These are phyloP conservation scores for Calendula officinalis DNA, from an alignment of 129 eudicot genomes.

Conservation along the genomic window DNA sequence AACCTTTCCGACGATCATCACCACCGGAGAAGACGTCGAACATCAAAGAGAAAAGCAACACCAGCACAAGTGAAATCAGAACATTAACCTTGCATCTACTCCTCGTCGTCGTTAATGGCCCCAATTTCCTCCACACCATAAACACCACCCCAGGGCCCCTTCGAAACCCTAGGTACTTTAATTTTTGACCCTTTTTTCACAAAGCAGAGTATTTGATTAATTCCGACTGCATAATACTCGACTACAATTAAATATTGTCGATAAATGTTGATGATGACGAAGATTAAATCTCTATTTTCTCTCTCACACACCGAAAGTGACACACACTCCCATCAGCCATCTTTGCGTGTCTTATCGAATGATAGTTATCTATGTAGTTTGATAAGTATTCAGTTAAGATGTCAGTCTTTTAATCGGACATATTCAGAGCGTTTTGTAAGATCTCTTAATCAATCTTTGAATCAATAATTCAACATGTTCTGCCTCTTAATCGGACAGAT, in stretches of 20 bases:
- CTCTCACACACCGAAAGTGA: conserved; percentile 25
- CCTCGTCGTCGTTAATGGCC: conserved; percentile 26
- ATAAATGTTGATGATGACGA: conserved; percentile 13
- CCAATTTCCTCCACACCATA: conserved; percentile 41
- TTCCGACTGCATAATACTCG: conserved; percentile 13
- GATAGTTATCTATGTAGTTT: too few species aligned
- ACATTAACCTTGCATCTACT: conserved; percentile 23
- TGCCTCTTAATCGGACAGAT: too few species aligned
- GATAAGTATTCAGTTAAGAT: too few species aligned
- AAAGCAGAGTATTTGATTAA: conserved; percentile 5
- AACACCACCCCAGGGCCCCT: conserved; percentile 10
- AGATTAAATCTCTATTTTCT: conserved; percentile 13
- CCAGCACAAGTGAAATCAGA: conserved; percentile 22
- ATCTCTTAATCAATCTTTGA: too few species aligned
- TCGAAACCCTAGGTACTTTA: conserved; percentile 5
- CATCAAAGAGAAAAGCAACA: conserved; percentile 31
- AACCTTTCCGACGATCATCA: conserved; percentile 47
- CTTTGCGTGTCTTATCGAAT: conserved; percentile 28
- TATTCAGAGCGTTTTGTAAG: too few species aligned
- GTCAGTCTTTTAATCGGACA: too few species aligned
- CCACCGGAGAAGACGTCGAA: conserved; percentile 54
- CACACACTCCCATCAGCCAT: conserved; percentile 25
- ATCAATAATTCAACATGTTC: too few species aligned
- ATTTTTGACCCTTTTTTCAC: neutral
- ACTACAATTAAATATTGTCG: conserved; percentile 21